Percentiles rank a stretch among this genome's conserved stretches.
These are phyloP conservation scores for Corylus heterophylla DNA, from an alignment of 306 rosid species.

Conservation along the genomic window DNA sequence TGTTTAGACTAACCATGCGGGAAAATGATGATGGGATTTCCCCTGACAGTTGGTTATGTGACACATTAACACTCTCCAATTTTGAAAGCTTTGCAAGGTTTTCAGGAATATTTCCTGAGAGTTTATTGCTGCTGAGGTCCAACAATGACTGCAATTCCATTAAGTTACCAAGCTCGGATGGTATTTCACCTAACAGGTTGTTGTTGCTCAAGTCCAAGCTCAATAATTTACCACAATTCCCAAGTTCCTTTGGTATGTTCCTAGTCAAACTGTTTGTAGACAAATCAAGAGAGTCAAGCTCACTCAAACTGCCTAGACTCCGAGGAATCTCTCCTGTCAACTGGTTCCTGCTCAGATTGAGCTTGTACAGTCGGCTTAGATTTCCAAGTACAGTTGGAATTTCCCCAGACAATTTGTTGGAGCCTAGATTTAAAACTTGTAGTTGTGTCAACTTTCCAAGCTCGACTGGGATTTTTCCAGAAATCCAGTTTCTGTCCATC, in stretches of 20 bases:
- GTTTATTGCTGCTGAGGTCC: conserved; percentile 35
- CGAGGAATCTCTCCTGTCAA: conserved; percentile 47
- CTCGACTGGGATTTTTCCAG: conserved; percentile 59
- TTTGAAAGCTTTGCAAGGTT: no score
- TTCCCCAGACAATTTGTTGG: conserved; percentile 31
- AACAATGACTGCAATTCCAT: conserved; percentile 16
- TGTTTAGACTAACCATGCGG: conserved; percentile 38
- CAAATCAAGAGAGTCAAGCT: conserved; percentile 45
- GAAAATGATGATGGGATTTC: conserved; percentile 44
- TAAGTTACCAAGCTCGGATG: conserved; percentile 49
- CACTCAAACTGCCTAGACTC: conserved; percentile 25
- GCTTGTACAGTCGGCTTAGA: conserved; percentile 29
- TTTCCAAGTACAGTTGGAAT: conserved; percentile 52
- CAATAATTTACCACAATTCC: conserved; percentile 29
- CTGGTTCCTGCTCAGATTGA: conserved; percentile 47
- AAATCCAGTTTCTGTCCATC: conserved; percentile 51
- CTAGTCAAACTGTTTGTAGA: conserved; percentile 49
- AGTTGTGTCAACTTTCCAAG: conserved; percentile 37
- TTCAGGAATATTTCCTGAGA: no score
- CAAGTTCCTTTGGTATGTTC: conserved; percentile 39
- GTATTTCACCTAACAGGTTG: conserved; percentile 45
- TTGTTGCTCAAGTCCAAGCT: conserved; percentile 34
- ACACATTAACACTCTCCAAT: conserved; percentile 36
- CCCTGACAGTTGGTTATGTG: conserved; percentile 60
- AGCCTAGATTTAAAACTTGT: conserved; percentile 22